Conservation (phyloP, 306 rosid genomes). For the Castanea crenata region DNA sequence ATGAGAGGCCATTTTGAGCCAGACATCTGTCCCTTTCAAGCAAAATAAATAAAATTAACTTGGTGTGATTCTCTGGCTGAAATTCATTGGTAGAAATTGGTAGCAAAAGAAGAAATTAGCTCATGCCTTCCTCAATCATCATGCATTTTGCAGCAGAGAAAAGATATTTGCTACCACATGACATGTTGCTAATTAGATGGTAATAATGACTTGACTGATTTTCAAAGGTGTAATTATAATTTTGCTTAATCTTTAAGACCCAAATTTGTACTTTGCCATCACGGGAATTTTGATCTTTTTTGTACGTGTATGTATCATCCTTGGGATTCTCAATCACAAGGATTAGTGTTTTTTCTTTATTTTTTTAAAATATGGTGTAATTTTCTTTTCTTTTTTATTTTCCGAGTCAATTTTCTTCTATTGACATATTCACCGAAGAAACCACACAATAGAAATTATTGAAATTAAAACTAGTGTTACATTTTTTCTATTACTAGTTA, state of each 20-base stretch:
- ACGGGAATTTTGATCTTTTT: not conserved
- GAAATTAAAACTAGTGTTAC: no score
- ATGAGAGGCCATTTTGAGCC: slow-evolving; percentile 9
- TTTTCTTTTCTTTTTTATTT: no score
- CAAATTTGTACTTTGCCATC: not conserved
- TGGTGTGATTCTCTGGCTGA: slow-evolving; percentile 26
- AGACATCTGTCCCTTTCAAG: slow-evolving; percentile 29
- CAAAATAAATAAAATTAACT: not conserved
- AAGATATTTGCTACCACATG: slow-evolving; percentile 26
- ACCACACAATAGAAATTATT: no score
- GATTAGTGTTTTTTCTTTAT: no score
- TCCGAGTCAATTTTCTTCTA: no score
- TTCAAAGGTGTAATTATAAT: slow-evolving; percentile 11
- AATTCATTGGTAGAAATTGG: not conserved
- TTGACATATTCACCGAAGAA: no score
- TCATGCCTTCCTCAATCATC: not conserved
- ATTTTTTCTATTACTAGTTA: no score
- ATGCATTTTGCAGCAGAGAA: not conserved
- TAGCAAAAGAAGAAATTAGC: not conserved
- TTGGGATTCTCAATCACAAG: no score
- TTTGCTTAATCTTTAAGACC: not conserved
- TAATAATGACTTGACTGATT: slow-evolving; percentile 12
- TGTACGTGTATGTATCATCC: no score
- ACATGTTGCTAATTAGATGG: slow-evolving; percentile 6
- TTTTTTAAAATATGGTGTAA: no score